Conservation (phyloP, 805 yeast species). For the Metschnikowia colocasiae region DNA sequence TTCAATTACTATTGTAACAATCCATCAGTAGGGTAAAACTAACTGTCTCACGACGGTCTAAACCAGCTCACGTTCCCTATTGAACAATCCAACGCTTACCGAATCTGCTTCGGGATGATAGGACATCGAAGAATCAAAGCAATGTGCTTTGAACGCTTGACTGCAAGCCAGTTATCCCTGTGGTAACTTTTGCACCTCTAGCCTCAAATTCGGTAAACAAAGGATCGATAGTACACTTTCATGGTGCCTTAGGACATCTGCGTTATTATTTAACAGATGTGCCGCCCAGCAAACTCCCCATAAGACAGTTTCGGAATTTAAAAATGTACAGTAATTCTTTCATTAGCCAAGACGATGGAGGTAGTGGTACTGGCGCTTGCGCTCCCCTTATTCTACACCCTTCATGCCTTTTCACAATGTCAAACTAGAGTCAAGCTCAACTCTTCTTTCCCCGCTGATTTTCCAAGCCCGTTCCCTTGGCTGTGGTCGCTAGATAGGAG, state of each 20-base stretch:
- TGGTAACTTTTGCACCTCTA: slow-evolving; percentile 9
- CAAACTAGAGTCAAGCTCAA: slow-evolving; percentile 44
- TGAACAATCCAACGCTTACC: slow-evolving; percentile 43
- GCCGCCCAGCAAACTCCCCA: slow-evolving; percentile 47
- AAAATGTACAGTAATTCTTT: slow-evolving; percentile 33
- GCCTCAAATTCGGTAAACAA: slow-evolving; percentile 32
- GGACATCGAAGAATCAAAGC: slow-evolving; percentile 49
- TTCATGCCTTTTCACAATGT: slow-evolving; percentile 31
- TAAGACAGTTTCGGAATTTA: slow-evolving; percentile 36
- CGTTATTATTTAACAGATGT: slow-evolving; percentile 46
- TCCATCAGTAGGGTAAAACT: slow-evolving; percentile 42
- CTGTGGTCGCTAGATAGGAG: slow-evolving; percentile 28
- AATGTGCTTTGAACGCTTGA: slow-evolving; percentile 19
- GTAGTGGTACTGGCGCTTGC: slow-evolving; percentile 44
- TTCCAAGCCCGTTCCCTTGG: slow-evolving; percentile 21
- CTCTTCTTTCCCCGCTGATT: slow-evolving; percentile 39
- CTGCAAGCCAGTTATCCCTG: slow-evolving; percentile 5
- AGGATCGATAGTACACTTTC: slow-evolving; percentile 50
- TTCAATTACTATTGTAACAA: slow-evolving; percentile 39
- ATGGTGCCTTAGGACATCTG: slow-evolving; percentile 46
- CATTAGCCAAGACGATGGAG: slow-evolving; percentile 38
- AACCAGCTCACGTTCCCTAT: slow-evolving; percentile 44
- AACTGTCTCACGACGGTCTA: slow-evolving; percentile 46
- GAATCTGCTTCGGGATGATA: slow-evolving; percentile 49
- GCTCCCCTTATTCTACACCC: slow-evolving; percentile 44